Conservation (phyloP, 2,329 filamentous ascomycete species). For the Botrytis byssoidea region DNA sequence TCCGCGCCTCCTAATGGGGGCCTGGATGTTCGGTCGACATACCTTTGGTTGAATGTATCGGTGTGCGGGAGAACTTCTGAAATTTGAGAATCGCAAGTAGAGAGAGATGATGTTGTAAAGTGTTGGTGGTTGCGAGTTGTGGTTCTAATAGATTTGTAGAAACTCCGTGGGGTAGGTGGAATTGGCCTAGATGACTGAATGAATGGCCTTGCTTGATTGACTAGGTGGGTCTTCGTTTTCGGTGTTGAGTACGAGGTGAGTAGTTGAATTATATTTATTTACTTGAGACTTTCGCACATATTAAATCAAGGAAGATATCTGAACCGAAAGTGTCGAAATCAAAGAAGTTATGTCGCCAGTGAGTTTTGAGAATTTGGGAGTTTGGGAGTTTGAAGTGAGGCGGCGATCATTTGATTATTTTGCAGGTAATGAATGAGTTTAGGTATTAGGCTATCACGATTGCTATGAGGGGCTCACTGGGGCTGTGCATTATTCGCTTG, state of each 20-base stretch:
- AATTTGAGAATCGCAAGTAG: not conserved
- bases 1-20: not conserved
- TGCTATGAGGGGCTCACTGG: not conserved
- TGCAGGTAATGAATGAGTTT: not conserved
- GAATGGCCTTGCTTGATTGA: constrained; percentile 6
- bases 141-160: constrained; percentile 9
- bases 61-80: not conserved
- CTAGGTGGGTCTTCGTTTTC: constrained; percentile 1
- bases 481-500: constrained; percentile 12
- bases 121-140: constrained; percentile 1
- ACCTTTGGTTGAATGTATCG: not conserved
- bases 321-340: not conserved
- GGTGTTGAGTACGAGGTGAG: not conserved
- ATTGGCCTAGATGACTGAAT: constrained; percentile 4
- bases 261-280: not conserved
- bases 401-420: not conserved
- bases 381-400: not conserved
- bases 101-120: not conserved
- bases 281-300: not conserved
- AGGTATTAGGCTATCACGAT: not conserved
- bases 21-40: not conserved
- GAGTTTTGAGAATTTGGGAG: not conserved
- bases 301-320: not conserved
- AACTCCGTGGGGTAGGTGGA: constrained; percentile 16
- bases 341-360: not conserved